Percentiles rank a stretch among this genome's conserved stretches.
Conservation (phyloP, 2,329 filamentous ascomycete genomes). For the Aspergillus neoniger region DNA sequence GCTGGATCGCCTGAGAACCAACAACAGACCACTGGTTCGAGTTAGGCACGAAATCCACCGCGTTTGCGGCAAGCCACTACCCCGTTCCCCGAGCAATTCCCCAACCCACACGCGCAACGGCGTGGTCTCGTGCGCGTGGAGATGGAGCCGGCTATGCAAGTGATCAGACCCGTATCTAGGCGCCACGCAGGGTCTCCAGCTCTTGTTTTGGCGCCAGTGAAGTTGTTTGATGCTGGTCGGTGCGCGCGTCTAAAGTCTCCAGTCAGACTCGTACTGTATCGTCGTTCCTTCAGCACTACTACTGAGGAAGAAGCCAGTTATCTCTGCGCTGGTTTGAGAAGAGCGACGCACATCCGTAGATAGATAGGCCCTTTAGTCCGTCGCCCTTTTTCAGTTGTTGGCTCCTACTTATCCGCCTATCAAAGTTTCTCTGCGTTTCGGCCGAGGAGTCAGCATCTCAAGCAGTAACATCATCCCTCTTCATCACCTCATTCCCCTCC, state of each 20-base stretch:
- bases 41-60: constrained; percentile 29
- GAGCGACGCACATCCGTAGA: constrained; percentile 19
- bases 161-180: constrained; percentile 32
- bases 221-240: constrained; percentile 20
- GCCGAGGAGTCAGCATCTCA: not conserved
- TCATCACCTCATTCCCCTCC: not conserved
- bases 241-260: constrained; percentile 35
- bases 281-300: constrained; percentile 2
- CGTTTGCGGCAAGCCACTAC: constrained; percentile 29
- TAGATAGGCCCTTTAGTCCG: constrained; percentile 13
- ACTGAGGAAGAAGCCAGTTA: not conserved
- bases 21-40: constrained; percentile 21
- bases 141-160: constrained; percentile 40
- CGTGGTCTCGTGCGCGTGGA: constrained; percentile 27
- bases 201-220: constrained; percentile 27
- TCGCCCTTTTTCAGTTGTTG: not conserved
- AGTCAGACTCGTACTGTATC: constrained; percentile 21
- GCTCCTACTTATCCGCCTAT: constrained; percentile 4
- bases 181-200: constrained; percentile 26
- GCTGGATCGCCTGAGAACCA: constrained; percentile 21
- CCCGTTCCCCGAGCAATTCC: constrained; percentile 27
- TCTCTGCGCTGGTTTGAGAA: not conserved
- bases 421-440: not conserved
- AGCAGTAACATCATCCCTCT: not conserved
- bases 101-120: constrained; percentile 29